Base-by-base conservation (phyloP, 768 basidiomycete species). In the Boletus rufocinnamomeus region DNA sequence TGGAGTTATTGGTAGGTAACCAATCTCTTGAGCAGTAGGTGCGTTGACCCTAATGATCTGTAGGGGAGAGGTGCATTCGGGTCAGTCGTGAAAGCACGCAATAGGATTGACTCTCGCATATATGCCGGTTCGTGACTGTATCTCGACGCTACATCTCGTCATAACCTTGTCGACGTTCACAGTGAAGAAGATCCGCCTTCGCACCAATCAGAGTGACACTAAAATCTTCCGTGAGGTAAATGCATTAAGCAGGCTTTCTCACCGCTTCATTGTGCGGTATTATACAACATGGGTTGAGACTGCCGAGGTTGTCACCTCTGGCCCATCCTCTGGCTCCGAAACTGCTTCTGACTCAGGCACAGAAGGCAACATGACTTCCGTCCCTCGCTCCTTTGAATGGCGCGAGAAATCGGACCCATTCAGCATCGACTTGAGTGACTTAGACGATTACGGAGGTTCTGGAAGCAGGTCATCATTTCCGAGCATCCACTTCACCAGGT, bases 151-250 rank as follows among this genome's bases (percentile, higher is more conserved):
- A 9, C 16, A 17, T 25, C 51, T 28, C 41, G 27, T 25, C 10
- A 19, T 13, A 28, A 19, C 4, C 51, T 63, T 17, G 59, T 46
- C 17, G 41, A 40, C 27, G 23, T 47, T 38, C 30, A 52, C 66
- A 88, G 91, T 95, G 53, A 95, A 98, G 80, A 95, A 96, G 73
- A 86, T 98, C 63, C 86, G 87, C 46, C 80, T 96, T 19, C 85
- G 86, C 43, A 85, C 85, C 0, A 79, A 80, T 56, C 89, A 93
- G 64, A 91, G 85, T 61, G 93, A 95, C 68, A 84, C 80, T 56
- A 94, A 88, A 74, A 94, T 97, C 57, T 91, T 93, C 69, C 82
- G 95, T 5, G 94, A 97, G 72, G 93, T 96, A 48, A 91, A 90
- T 59, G 91, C 91, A 0, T 77, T 97, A n/a, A 92, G 90, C 65